Percentiles rank a stretch among this genome's conserved stretches.
Evolutionary conservation across 1,284 basidiomycete species (phyloP).

Genomic region (Cutaneotrichosporon sp.): DNA sequence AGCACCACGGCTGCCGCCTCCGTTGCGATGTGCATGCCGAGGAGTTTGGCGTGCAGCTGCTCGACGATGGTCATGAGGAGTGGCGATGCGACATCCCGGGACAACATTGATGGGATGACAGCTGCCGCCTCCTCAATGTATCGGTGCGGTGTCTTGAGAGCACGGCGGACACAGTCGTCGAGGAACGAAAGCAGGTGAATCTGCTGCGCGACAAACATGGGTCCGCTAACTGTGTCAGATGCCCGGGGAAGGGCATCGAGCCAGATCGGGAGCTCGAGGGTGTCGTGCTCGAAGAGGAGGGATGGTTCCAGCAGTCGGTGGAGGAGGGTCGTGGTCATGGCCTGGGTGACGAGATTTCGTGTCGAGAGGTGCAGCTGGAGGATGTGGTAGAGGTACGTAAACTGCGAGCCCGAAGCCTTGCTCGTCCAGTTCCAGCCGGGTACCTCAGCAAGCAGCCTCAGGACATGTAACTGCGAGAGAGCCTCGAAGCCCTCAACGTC

Average conservation of each 20-base stretch:
- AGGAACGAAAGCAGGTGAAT: conserved; percentile 64
- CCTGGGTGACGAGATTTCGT: conserved; percentile 55
- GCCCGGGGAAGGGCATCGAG: conserved; percentile 54
- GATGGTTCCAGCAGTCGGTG: conserved; percentile 61
- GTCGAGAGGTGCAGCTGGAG: conserved; percentile 60
- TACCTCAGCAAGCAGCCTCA: conserved; percentile 65
- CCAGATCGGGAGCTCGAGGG: conserved; percentile 70
- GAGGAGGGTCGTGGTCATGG: conserved; percentile 58
- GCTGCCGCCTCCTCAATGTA: conserved; percentile 70
- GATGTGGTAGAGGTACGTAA: conserved; percentile 60
- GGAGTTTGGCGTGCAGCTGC: conserved; percentile 63
- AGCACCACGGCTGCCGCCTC: conserved; percentile 61
- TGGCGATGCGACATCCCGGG: conserved; percentile 56
- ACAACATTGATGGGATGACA: conserved; percentile 23
- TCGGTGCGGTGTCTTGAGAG: conserved; percentile 74
- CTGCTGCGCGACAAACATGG: conserved; percentile 57
- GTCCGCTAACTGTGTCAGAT: conserved; percentile 54
- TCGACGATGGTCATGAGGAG: conserved; percentile 71
- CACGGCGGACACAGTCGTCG: conserved; percentile 82
- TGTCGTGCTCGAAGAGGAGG: conserved; percentile 76
- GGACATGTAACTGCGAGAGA: conserved; percentile 69
- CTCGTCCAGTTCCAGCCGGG: conserved; percentile 71
- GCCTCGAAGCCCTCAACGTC: conserved; percentile 56
- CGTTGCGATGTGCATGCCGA: conserved; percentile 55
- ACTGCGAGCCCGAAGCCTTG: conserved; percentile 56